A percentile compares a stretch with the other conserved stretches of the same genome.
These are phyloP conservation scores for Acanthamoeba healyi DNA, from an alignment of 208 protist genomes.

Conservation along the genomic window DNA sequence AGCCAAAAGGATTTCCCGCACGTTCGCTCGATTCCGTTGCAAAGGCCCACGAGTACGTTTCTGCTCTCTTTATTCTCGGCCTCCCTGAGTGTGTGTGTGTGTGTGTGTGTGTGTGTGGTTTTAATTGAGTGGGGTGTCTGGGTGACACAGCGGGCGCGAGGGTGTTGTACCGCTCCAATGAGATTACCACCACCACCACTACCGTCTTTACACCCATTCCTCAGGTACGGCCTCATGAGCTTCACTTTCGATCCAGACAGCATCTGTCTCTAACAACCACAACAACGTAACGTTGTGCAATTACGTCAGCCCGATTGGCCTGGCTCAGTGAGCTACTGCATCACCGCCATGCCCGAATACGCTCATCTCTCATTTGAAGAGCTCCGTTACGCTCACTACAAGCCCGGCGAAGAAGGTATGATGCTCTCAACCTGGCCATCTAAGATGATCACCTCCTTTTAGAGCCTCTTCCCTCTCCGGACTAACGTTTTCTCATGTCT, in stretches of 20 bases:
- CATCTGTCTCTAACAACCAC: no score
- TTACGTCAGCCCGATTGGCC: conserved; percentile 75
- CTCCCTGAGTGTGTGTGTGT: neutral
- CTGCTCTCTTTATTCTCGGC: neutral
- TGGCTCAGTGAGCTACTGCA: conserved; percentile 38
- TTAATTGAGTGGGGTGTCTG: neutral
- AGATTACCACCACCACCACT: neutral
- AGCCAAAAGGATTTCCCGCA: conserved; percentile 22
- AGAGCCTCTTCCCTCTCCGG: no score
- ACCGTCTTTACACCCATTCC: neutral
- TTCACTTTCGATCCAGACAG: no score
- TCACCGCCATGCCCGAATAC: conserved; percentile 69
- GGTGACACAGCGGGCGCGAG: neutral
- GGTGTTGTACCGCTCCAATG: neutral
- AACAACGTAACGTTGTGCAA: neutral
- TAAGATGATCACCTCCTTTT: no score
- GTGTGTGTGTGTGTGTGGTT: neutral
- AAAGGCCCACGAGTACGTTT: neutral
- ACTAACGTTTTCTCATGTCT: no score
- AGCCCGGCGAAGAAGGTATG: conserved; percentile 42
- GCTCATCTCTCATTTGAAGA: conserved; percentile 63
- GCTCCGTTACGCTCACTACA: conserved; percentile 56
- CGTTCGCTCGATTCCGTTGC: conserved; percentile 22
- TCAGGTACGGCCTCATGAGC: neutral
- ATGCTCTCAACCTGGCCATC: no score